Evolutionary conservation across 495 filamentous ascomycete genomes (phyloP).

Genomic region (Thermothielavioides terrestris): DNA sequence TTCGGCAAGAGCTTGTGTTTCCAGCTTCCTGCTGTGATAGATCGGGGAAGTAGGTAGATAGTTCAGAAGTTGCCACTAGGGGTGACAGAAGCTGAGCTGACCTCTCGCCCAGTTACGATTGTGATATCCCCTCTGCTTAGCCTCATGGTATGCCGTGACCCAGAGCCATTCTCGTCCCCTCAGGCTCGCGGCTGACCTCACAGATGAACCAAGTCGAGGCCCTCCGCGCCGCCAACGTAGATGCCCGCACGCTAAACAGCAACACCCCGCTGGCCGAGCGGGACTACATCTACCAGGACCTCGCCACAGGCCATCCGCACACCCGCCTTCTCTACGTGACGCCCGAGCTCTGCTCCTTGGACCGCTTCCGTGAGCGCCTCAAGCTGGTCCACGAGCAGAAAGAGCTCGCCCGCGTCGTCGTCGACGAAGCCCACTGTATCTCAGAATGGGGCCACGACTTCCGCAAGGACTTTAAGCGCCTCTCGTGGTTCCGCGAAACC

Average conservation of each 20-base stretch:
- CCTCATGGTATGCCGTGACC: conserved; percentile 58
- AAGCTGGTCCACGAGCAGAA: conserved; percentile 67
- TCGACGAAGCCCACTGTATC: conserved; percentile 96
- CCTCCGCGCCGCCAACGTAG: conserved; percentile 61
- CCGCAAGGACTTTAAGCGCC: conserved; percentile 77
- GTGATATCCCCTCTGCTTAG: conserved; percentile 86
- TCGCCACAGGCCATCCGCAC: conserved; percentile 76
- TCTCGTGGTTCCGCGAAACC: conserved; percentile 77
- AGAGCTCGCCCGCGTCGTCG: conserved; percentile 74
- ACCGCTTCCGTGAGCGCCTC: conserved; percentile 68
- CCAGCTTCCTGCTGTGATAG: conserved; percentile 82
- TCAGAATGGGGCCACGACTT: conserved; percentile 99
- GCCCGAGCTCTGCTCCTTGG: conserved; percentile 74
- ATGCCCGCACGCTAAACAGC: conserved; percentile 81
- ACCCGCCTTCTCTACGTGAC: conserved; percentile 88
- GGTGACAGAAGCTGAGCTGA: neutral
- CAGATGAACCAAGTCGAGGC: conserved; percentile 88
- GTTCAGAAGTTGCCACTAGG: neutral
- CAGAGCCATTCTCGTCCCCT: neutral
- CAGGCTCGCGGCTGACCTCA: neutral
- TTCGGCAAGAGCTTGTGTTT: conserved; percentile 95
- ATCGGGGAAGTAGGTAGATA: conserved; percentile 60
- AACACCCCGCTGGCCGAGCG: conserved; percentile 57
- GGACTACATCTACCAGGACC: conserved; percentile 62
- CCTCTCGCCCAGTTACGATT: conserved; percentile 60